Base-by-base conservation (phyloP, 176 grass and related monocot genomes). In the Triticum timopheevii region DNA sequence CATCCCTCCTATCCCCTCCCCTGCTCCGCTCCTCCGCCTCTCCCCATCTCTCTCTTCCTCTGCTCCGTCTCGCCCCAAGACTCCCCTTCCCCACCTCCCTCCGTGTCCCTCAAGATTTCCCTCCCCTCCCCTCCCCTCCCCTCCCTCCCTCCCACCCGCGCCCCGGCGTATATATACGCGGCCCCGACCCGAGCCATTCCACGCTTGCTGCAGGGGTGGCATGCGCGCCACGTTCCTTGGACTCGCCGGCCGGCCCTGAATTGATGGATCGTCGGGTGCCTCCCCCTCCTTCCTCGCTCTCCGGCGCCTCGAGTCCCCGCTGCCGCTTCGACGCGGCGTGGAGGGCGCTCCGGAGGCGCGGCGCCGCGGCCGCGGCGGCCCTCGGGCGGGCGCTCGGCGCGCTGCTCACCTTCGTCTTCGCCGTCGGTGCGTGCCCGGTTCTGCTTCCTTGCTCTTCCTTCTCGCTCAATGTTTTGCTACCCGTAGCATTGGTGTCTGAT, bases 361-460 rank as follows among this genome's bases (percentile, higher is more conserved):
- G 65, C 76, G 76, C 77, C 45, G 62, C 6, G 50, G 80, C 79
- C 2, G 73, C 36, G 22, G 20, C 58, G 8, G 75, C 86, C 8
- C 54, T 83, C 49, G 81, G 85, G 1, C 88, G 91, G 78, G 76
- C 90, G 27, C 54, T 92, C 65, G 70, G 72, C 74, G 93, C 79
- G 31, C 75, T 91, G 80, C 10, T 97, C 82, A 92, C 93, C 65
- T 97, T 89, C 84, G 69, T 83, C 76, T 93, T 97, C 83, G 89
- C 95, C 86, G 22, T 91, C 80, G 89, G 95, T 97, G 65, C 80
- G 13, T 16, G 42, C 31, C 17, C 1, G 10, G 44, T 27, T 16
- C 7, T 68, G 15, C 5, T 5, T 52, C 47, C 47, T 49, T 15
- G 47, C 47, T 15, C 39, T 44, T 70, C 36, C n/a, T 24, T 70